Conservation (phyloP, 2,329 filamentous ascomycete species). For the Coniosporium tulheliwenetii region DNA sequence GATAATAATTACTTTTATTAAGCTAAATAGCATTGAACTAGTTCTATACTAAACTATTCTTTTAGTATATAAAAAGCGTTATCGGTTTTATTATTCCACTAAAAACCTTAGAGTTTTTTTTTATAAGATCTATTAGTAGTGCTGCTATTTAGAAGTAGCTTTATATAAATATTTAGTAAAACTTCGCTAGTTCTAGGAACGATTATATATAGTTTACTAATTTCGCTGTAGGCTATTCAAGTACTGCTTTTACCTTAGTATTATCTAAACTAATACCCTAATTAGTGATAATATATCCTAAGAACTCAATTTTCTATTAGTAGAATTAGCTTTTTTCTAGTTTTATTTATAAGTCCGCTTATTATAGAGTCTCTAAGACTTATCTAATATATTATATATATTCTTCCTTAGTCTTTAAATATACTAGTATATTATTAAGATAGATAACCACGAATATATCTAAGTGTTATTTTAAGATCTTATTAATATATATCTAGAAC, state of each 20-base stretch:
- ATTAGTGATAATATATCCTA: not conserved
- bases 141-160: conserved; percentile 6
- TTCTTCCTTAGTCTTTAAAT: conserved; percentile 2
- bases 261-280: conserved; percentile 1
- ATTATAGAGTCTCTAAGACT: not conserved
- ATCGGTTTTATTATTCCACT: conserved; percentile 2
- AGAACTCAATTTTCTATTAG: conserved; percentile 1
- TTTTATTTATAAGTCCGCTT: not conserved
- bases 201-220: conserved; percentile 6
- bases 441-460: conserved; percentile 6
- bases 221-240: not conserved
- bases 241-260: not conserved
- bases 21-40: conserved; percentile 4
- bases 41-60: conserved; percentile 4
- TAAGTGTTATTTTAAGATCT: conserved; percentile 4
- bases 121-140: conserved; percentile 5
- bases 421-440: conserved; percentile 6
- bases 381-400: conserved; percentile 1
- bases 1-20: conserved; percentile 3
- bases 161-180: conserved; percentile 11
- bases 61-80: conserved; percentile 6
- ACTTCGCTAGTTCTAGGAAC: conserved; percentile 12
- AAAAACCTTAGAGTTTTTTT: conserved; percentile 5
- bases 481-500: conserved; percentile 11
- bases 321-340: conserved; percentile 2